These are phyloP conservation scores for Kwoniella dendrophila DNA, from an alignment of 768 basidiomycete species.

Conservation along the genomic window DNA sequence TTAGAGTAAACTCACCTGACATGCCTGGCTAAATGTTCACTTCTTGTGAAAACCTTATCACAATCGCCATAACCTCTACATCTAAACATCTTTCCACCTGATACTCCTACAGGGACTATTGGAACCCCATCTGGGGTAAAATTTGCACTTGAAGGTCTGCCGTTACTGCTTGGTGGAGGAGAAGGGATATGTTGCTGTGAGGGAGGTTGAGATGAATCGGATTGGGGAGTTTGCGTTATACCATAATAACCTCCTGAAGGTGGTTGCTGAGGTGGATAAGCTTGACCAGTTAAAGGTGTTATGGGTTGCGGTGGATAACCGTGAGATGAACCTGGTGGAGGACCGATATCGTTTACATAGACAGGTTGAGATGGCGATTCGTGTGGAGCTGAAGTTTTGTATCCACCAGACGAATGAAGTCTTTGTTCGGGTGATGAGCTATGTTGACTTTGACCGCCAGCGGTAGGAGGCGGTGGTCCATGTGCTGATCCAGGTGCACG, in stretches of 20 bases:
- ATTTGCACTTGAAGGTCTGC: constrained; percentile 29
- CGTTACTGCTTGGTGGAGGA: constrained; percentile 42
- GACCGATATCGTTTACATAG: constrained; percentile 25
- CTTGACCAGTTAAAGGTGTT: constrained; percentile 34
- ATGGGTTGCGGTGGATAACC: constrained; percentile 40
- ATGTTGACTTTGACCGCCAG: constrained; percentile 15
- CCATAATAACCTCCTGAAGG: constrained; percentile 41
- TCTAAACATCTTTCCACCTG: constrained; percentile 77
- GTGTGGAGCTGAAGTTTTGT: constrained; percentile 31
- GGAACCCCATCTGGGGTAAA: constrained; percentile 49
- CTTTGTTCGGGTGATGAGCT: constrained; percentile 26
- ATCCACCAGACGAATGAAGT: constrained; percentile 33
- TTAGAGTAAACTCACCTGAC: constrained; percentile 68
- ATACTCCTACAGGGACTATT: constrained; percentile 47
- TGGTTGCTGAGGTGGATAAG: constrained; percentile 37
- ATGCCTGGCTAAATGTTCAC: constrained; percentile 93
- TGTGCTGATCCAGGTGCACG: constrained; percentile 31
- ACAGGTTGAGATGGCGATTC: constrained; percentile 29
- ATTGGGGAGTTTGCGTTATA: constrained; percentile 30
- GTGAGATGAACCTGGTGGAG: constrained; percentile 35
- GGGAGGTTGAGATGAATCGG: constrained; percentile 7
- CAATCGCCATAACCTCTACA: constrained; percentile 94
- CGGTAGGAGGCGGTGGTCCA: constrained; percentile 23
- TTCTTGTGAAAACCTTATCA: constrained; percentile 92
- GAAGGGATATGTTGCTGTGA: constrained; percentile 38